phyloP scores from a whole-genome alignment of 345 rosid genomes.

The Odontarrhena argentea region DNA sequence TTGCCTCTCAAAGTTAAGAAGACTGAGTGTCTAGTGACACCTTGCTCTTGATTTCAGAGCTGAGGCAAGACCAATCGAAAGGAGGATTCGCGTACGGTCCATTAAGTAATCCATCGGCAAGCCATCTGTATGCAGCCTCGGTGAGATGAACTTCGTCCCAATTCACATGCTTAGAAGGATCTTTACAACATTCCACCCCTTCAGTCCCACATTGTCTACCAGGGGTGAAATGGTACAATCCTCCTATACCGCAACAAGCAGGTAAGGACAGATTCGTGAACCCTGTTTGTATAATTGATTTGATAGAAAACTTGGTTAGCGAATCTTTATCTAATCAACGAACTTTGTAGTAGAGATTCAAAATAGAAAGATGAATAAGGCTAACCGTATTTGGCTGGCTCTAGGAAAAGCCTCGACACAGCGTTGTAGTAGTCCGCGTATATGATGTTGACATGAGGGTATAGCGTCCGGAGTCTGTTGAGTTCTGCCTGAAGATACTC shows the following conservation, averaged over 20 bases:
- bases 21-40: background rate
- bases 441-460: conserved; percentile 44
- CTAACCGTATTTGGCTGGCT: conserved; percentile 49
- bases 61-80: conserved; percentile 30
- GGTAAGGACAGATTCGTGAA: conserved; percentile 26
- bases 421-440: conserved; percentile 52
- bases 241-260: conserved; percentile 52
- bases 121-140: conserved; percentile 34
- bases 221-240: conserved; percentile 40
- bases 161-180: conserved; percentile 44
- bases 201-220: conserved; percentile 23
- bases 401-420: conserved; percentile 25
- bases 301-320: background rate
- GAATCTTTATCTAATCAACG: background rate
- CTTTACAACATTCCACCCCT: conserved; percentile 26
- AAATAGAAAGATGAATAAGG: background rate
- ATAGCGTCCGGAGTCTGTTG: conserved; percentile 27
- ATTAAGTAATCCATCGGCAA: conserved; percentile 32
- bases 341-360: background rate
- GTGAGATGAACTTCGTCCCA: conserved; percentile 54
- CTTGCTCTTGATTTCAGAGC: conserved; percentile 2
- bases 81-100: conserved; percentile 29
- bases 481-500: conserved; percentile 41
- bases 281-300: conserved; percentile 32
- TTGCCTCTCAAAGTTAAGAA: background rate